A percentile compares a stretch with the other conserved stretches of the same genome.
Evolutionary conservation across 345 rosid genomes (phyloP).

Genomic region (Lepidium aucheri): DNA sequence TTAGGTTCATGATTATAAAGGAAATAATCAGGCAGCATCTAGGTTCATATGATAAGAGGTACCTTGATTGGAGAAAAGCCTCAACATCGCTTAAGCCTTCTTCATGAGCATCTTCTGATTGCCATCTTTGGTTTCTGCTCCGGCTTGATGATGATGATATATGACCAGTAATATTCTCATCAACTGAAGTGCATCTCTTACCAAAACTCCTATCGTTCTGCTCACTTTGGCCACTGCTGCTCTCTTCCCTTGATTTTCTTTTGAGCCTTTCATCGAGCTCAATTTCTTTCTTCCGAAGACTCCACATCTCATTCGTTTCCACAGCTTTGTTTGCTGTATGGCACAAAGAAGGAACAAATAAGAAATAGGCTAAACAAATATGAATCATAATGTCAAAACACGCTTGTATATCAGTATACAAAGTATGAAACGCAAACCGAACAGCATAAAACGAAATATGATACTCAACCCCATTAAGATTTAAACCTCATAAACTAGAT

Average conservation of each 20-base stretch:
- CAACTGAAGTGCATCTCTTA: conserved; percentile 29
- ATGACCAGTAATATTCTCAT: conserved; percentile 15
- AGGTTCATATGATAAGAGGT: neutral
- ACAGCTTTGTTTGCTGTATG: conserved; percentile 68
- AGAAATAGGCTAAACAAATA: neutral
- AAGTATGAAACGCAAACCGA: neutral
- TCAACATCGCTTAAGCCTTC: conserved; percentile 67
- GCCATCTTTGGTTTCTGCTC: conserved; percentile 26
- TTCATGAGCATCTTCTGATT: conserved; percentile 23
- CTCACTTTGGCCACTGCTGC: conserved; percentile 25
- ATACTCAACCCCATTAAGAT: neutral
- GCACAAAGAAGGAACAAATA: neutral
- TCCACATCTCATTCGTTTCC: conserved; percentile 93
- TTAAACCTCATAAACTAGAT: neutral
- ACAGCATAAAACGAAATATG: too few relatives aligned
- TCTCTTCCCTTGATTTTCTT: conserved; percentile 39
- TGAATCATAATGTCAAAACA: neutral
- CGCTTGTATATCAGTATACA: neutral
- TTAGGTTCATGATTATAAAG: neutral
- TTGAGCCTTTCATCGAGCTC: conserved; percentile 45
- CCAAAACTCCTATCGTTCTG: conserved; percentile 22
- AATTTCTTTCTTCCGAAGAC: conserved; percentile 57
- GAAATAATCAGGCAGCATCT: neutral
- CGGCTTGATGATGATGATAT: conserved; percentile 35
- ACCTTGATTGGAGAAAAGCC: conserved; percentile 81